phyloP scores from a whole-genome alignment of 2,329 filamentous ascomycete genomes.

The Metarhizium album region DNA sequence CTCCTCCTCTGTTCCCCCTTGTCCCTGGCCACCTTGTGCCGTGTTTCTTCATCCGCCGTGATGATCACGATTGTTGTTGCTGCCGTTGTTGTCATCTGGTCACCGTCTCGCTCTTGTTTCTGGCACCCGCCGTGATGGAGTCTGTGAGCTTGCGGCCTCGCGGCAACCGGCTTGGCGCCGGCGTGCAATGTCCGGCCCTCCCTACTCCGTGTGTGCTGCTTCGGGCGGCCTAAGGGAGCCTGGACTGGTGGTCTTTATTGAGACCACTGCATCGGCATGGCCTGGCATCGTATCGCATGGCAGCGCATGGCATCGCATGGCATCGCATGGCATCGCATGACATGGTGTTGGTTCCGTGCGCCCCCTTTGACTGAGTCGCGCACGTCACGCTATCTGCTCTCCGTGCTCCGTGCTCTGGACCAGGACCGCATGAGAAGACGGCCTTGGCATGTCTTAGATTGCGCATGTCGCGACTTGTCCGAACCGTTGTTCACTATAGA shows the following conservation, averaged over 20 bases:
- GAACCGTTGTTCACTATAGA: not conserved
- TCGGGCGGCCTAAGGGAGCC: too few relatives aligned
- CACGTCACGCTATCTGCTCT: not conserved
- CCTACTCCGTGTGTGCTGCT: too few relatives aligned
- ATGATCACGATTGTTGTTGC: too few relatives aligned
- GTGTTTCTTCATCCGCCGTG: not conserved
- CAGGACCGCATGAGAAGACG: not conserved
- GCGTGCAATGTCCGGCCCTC: not conserved
- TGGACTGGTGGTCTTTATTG: too few relatives aligned
- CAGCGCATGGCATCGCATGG: too few relatives aligned
- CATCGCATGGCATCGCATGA: not conserved
- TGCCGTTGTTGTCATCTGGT: not conserved
- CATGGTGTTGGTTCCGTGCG: not conserved
- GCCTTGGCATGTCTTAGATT: constrained; percentile 2
- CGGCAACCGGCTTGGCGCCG: not conserved
- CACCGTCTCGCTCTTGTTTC: not conserved
- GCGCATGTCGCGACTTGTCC: not conserved
- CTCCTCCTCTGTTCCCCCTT: too few relatives aligned
- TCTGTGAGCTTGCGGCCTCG: not conserved
- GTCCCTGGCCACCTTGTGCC: too few relatives aligned
- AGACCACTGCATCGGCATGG: too few relatives aligned
- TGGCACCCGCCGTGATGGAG: not conserved
- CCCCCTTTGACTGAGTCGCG: not conserved
- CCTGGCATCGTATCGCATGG: too few relatives aligned
- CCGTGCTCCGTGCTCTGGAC: not conserved